Evolutionary conservation across 768 basidiomycete genomes (phyloP), one percentile per base, ranked within the genome.

Genomic region (Lactarius indigo): DNA sequence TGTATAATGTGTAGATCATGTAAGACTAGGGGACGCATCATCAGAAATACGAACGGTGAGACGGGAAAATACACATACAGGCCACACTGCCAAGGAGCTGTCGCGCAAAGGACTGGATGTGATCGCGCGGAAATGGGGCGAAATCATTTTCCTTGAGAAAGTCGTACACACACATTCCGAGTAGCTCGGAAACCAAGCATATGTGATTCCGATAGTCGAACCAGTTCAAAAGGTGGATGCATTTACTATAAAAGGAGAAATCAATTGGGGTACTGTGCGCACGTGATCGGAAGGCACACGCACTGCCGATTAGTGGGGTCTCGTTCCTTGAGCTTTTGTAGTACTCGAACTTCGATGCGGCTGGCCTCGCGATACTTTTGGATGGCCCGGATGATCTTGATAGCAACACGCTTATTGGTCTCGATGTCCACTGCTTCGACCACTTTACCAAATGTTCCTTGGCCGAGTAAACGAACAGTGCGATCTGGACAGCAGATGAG

Each of bases 401-500:
- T 94, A 59, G 97, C 97, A 37, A 98, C 96, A 73, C 87, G 81
- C 71, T 81, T 82, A 67, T 89, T 85, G 31, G 85, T 89, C 70
- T 87, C 83, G 50, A 85, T 85, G 79, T 97, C 93, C 72, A 90
- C 76, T 8, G 94, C 94, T 76, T 98, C 93, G 57, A 99, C 95
- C 35, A 99, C 97, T 78, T 98, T 99, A 71, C 97, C 97, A 74
- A 98, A 99, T 17, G 97, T 98, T 15, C 97, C 97, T 80, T 98
- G 96, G 20, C 97, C 97, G 6, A 99, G 82, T 28, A 96, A 82
- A 65, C 88, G 85, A 67, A 96, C 87, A 50, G 96, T 98, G 57
- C 91, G 92, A 85, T 98, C 96, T 98, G 73, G 17, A 66, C n/a
- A 69, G 52, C 44, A 39, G 39, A 65, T 63, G 56, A 18, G 31